phyloP scores from a whole-genome alignment of 768 basidiomycete species.

The Kwoniella sp. region DNA sequence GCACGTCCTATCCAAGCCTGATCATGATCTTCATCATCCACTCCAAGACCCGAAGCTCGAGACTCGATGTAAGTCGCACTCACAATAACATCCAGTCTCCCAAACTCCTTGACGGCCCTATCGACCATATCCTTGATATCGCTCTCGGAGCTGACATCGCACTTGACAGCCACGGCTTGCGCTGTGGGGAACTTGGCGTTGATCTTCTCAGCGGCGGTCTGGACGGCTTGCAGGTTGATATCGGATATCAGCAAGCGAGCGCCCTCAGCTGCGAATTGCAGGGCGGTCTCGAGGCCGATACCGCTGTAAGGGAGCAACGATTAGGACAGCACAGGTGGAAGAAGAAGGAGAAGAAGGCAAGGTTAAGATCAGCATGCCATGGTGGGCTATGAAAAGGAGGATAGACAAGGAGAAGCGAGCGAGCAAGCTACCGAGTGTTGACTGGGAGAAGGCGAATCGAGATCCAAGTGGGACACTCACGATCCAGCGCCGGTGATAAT shows the following conservation, averaged over 20 bases:
- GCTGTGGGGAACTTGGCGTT: constrained; percentile 64
- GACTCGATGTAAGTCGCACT: constrained; percentile 31
- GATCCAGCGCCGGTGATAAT: constrained; percentile 85
- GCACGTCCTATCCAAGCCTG: too few relatives aligned
- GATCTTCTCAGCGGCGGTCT: constrained; percentile 70
- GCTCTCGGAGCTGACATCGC: constrained; percentile 85
- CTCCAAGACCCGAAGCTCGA: not conserved
- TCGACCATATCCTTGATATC: constrained; percentile 84
- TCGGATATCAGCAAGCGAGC: constrained; percentile 88
- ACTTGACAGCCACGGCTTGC: constrained; percentile 66
- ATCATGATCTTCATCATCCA: too few relatives aligned
- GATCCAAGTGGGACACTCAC: constrained; percentile 61
- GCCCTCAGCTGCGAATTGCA: constrained; percentile 92
- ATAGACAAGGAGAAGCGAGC: too few relatives aligned
- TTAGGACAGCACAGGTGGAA: constrained; percentile 14
- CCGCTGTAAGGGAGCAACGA: constrained; percentile 63
- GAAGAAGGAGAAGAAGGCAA: not conserved
- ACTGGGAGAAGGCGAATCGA: not conserved
- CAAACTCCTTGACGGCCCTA: constrained; percentile 76
- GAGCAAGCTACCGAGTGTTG: too few relatives aligned
- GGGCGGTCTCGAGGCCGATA: constrained; percentile 92
- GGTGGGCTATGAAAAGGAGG: too few relatives aligned
- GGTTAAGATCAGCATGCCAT: not conserved
- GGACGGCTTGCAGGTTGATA: constrained; percentile 74
- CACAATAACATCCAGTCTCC: constrained; percentile 94